Conservation (phyloP, 1,284 basidiomycete species). For the Chalciporus piperatoides region DNA sequence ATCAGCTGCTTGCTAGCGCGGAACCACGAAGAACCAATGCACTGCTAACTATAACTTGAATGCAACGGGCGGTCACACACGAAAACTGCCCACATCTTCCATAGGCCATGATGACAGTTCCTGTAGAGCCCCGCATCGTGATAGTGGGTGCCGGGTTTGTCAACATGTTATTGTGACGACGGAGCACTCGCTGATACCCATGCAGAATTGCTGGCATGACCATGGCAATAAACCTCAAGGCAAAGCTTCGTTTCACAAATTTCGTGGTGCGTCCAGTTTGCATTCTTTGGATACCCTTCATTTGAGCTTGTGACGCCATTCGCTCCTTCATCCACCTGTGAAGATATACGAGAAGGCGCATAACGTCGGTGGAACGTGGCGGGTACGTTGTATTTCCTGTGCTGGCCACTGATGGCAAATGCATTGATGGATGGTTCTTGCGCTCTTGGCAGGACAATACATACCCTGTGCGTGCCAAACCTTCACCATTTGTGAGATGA, state of each 20-base stretch:
- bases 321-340: not conserved
- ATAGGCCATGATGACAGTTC: not conserved
- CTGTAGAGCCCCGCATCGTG: slow-evolving; percentile 14
- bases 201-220: slow-evolving; percentile 43
- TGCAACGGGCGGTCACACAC: not conserved
- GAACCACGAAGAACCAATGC: not conserved
- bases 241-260: slow-evolving; percentile 20
- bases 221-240: slow-evolving; percentile 40
- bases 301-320: not conserved
- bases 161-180: not conserved
- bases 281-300: not conserved
- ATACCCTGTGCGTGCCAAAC: slow-evolving; percentile 27
- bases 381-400: slow-evolving; percentile 16
- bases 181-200: not conserved
- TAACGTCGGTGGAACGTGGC: slow-evolving; percentile 33
- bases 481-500: not conserved
- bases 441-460: slow-evolving; percentile 22
- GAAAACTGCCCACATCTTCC: slow-evolving; percentile 3
- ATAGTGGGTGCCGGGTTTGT: slow-evolving; percentile 30
- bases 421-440: not conserved
- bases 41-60: not conserved
- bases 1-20: too few species aligned
- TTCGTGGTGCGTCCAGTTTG: slow-evolving; percentile 14
- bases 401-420: not conserved
- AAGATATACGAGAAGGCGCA: slow-evolving; percentile 34